Conservation (phyloP, 305 asterid genomes). For the Euphrasia arctica region DNA sequence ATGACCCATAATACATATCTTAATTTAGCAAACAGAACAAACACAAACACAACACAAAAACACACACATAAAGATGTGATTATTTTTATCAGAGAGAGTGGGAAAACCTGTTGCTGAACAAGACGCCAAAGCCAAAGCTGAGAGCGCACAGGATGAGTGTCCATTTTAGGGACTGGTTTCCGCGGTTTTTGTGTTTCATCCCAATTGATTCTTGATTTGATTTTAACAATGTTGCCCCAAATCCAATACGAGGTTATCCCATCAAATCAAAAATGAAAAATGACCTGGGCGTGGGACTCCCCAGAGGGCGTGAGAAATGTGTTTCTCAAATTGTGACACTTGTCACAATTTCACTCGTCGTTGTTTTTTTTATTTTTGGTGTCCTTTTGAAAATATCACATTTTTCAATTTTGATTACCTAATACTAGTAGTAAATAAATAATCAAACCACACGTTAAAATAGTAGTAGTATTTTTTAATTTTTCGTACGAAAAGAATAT, state of each 20-base stretch:
- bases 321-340: no score
- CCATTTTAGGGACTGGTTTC: neutral
- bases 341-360: no score
- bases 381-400: no score
- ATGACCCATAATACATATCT: neutral
- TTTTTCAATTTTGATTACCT: no score
- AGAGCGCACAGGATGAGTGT: neutral
- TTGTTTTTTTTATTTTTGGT: no score
- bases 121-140: neutral
- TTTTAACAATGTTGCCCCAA: neutral
- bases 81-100: neutral
- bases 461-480: no score
- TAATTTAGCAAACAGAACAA: neutral
- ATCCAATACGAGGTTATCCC: neutral
- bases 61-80: neutral
- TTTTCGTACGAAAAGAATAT: no score
- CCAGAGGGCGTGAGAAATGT: no score
- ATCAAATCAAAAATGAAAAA: neutral
- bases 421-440: no score
- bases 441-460: no score
- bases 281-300: no score
- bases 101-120: constrained; percentile 1
- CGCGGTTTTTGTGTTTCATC: neutral
- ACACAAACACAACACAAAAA: neutral
- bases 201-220: neutral